phyloP scores from a whole-genome alignment of 371 early-diverging fungal species.

The Mucor lusitanicus region DNA sequence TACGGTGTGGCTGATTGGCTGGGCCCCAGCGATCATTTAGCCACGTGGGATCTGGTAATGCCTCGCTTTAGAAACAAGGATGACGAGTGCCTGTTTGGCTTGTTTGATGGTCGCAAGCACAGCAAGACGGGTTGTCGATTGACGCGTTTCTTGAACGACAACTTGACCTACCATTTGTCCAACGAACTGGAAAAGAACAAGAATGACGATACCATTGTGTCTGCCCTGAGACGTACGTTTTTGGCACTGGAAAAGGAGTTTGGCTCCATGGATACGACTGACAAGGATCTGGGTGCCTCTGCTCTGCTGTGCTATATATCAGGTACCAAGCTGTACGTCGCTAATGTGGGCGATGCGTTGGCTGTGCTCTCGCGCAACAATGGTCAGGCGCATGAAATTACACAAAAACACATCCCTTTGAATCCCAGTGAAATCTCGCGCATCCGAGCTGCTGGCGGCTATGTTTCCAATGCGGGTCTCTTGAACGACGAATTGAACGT shows the following conservation, averaged over 20 bases:
- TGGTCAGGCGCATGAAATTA: slow-evolving; percentile 71
- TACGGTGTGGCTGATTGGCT: slow-evolving; percentile 89
- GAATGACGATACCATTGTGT: slow-evolving; percentile 56
- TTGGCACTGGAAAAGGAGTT: slow-evolving; percentile 77
- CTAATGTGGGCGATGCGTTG: slow-evolving; percentile 89
- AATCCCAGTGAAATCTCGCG: slow-evolving; percentile 75
- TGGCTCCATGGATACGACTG: slow-evolving; percentile 52
- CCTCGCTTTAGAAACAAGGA: slow-evolving; percentile 81
- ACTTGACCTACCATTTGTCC: slow-evolving; percentile 66
- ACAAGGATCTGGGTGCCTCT: slow-evolving; percentile 69
- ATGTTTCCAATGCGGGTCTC: slow-evolving; percentile 72
- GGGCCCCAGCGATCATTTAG: slow-evolving; percentile 64
- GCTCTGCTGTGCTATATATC: slow-evolving; percentile 78
- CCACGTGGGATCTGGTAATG: slow-evolving; percentile 82
- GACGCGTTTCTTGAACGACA: slow-evolving; percentile 74
- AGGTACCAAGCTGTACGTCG: slow-evolving; percentile 82
- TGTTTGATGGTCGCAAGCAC: slow-evolving; percentile 81
- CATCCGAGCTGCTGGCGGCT: slow-evolving; percentile 83
- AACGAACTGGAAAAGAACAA: slow-evolving; percentile 70
- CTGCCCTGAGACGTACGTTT: slow-evolving; percentile 74
- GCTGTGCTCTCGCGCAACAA: slow-evolving; percentile 83
- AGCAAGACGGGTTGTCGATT: slow-evolving; percentile 58
- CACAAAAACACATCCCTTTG: slow-evolving; percentile 76
- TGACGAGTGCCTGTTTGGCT: slow-evolving; percentile 86
- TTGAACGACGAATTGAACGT: slow-evolving; percentile 80